phyloP scores from a whole-genome alignment of 1,139 yeast genomes.

The Arxiozyma telluris region DNA sequence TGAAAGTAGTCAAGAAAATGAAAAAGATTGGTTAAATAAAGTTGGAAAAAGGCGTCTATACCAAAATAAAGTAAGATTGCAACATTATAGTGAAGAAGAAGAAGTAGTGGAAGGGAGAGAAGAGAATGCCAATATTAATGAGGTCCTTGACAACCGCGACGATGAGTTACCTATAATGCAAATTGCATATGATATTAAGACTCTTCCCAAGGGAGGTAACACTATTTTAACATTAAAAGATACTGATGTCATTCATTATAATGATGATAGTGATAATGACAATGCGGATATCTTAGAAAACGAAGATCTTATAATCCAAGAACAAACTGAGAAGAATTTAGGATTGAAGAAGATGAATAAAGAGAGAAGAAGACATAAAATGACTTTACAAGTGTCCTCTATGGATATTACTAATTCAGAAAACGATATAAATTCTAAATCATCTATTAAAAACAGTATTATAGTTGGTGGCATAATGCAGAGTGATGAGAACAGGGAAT shows the following conservation, averaged over 20 bases:
- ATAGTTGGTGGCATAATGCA: conserved; percentile 1
- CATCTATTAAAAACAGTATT: neutral
- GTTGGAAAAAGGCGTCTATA: conserved; percentile 6
- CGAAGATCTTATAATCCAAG: conserved; percentile 12
- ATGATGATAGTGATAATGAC: conserved; percentile 36
- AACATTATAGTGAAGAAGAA: conserved; percentile 25
- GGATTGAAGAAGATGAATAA: conserved; percentile 19
- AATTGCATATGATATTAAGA: conserved; percentile 13
- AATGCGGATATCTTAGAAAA: conserved; percentile 20
- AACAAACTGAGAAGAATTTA: conserved; percentile 16
- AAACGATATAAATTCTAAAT: conserved; percentile 15
- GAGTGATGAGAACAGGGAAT: neutral
- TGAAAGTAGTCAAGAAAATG: neutral
- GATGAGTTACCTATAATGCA: conserved; percentile 21
- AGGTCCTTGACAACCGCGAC: neutral
- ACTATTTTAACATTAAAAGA: conserved; percentile 63
- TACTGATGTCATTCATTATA: conserved; percentile 42
- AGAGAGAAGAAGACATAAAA: conserved; percentile 17
- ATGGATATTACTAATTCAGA: conserved; percentile 38
- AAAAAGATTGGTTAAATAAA: conserved; percentile 6
- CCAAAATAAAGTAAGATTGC: neutral
- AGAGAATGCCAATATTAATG: neutral
- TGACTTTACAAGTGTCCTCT: conserved; percentile 27
- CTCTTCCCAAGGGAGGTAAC: conserved; percentile 26
- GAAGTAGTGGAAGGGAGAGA: conserved; percentile 18